These are phyloP conservation scores for Myxozyma melibiosi DNA, from an alignment of 805 yeast genomes.

Conservation along the genomic window DNA sequence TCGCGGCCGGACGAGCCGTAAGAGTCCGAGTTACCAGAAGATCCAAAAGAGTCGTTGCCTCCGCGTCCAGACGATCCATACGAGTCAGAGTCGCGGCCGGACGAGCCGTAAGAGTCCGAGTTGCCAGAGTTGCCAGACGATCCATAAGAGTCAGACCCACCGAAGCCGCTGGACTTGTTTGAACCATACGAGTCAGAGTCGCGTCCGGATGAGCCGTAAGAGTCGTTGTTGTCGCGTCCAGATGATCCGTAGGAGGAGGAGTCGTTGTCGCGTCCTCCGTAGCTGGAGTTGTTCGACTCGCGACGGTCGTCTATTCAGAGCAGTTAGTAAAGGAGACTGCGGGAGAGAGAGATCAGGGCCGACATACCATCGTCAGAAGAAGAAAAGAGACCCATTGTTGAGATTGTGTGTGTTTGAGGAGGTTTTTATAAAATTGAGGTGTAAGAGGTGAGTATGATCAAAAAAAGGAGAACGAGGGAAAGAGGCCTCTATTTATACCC, in stretches of 20 bases:
- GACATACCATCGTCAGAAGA: slow-evolving; percentile 3
- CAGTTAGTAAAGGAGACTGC: not conserved
- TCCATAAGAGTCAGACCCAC: not conserved
- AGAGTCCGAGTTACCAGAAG: slow-evolving; percentile 4
- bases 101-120: slow-evolving; percentile 1
- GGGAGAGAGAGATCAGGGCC: no score
- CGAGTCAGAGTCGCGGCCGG: not conserved
- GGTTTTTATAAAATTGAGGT: not conserved
- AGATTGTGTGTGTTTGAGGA: not conserved
- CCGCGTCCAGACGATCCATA: not conserved
- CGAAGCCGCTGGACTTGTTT: not conserved
- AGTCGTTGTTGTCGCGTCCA: no score
- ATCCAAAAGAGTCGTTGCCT: not conserved
- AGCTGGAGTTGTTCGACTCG: not conserved
- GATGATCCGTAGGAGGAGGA: no score
- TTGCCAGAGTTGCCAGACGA: slow-evolving; percentile 2
- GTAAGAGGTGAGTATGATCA: not conserved
- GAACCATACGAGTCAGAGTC: not conserved
- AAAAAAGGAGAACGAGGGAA: not conserved
- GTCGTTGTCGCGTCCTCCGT: no score
- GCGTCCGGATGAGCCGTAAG: not conserved
- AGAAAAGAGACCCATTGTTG: slow-evolving; percentile 9
- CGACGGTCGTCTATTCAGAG: slow-evolving; percentile 5
- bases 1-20: not conserved
- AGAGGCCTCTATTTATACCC: not conserved